phyloP scores from a whole-genome alignment of 2,329 filamentous ascomycete genomes.

The Colletotrichum filicis region DNA sequence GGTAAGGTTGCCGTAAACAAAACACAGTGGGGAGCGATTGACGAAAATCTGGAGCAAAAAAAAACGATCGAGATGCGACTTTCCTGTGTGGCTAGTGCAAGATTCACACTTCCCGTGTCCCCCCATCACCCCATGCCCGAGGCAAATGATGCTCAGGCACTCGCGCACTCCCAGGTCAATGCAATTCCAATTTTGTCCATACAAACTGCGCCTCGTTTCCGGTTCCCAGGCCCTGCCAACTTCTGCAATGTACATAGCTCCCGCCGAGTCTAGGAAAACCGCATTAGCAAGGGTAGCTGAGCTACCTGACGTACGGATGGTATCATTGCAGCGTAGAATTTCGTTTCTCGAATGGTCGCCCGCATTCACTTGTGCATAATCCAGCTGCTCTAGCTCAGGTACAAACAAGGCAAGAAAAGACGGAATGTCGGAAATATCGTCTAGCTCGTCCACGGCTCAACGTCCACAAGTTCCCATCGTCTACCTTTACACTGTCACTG shows the following conservation, averaged over 20 bases:
- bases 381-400: constrained; percentile 1
- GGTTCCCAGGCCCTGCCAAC: constrained; percentile 24
- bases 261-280: neutral
- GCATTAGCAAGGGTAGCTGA: neutral
- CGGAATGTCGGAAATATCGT: neutral
- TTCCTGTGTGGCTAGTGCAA: neutral
- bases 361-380: neutral
- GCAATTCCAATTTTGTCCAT: neutral
- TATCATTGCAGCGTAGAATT: constrained; percentile 11
- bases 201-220: constrained; percentile 17
- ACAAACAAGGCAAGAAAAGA: constrained; percentile 3
- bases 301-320: constrained; percentile 18
- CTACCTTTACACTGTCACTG: neutral
- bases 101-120: too few species aligned
- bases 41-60: neutral
- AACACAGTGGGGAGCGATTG: neutral
- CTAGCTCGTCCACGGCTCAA: neutral
- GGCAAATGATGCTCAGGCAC: neutral
- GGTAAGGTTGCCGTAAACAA: neutral
- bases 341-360: neutral
- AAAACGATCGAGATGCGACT: constrained; percentile 1
- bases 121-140: neutral
- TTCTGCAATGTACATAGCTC: constrained; percentile 14
- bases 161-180: too few species aligned
- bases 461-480: neutral